These are phyloP conservation scores for Malassezia caprae DNA, from an alignment of 1,284 basidiomycete species.

Conservation along the genomic window DNA sequence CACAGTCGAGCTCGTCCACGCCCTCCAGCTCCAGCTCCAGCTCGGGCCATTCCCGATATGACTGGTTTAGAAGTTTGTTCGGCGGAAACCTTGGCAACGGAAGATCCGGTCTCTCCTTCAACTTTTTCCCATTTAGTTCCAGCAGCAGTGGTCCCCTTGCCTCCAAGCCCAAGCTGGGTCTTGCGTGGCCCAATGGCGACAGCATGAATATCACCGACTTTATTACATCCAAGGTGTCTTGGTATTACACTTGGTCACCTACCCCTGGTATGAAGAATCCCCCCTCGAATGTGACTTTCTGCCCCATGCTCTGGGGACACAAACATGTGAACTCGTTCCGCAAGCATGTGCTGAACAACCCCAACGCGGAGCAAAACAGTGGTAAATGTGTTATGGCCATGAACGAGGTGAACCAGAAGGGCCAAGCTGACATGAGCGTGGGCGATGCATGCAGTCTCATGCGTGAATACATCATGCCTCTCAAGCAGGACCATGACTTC, in stretches of 20 bases:
- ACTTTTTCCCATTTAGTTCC: background rate
- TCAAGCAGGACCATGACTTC: constrained; percentile 30
- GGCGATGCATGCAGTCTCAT: constrained; percentile 27
- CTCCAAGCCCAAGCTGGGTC: constrained; percentile 25
- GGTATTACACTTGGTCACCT: constrained; percentile 35
- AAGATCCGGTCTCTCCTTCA: background rate
- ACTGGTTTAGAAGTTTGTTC: background rate
- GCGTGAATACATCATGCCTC: constrained; percentile 28
- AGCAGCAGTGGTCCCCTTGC: background rate
- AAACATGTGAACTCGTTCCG: constrained; percentile 26
- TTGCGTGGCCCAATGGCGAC: constrained; percentile 32
- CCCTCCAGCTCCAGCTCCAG: background rate
- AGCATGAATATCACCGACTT: constrained; percentile 32
- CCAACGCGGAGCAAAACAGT: constrained; percentile 23
- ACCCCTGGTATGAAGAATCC: constrained; percentile 26
- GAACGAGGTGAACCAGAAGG: constrained; percentile 38
- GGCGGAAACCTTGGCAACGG: background rate
- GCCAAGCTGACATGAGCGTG: constrained; percentile 31
- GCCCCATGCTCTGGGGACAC: constrained; percentile 41
- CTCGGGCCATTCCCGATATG: background rate
- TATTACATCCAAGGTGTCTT: constrained; percentile 24
- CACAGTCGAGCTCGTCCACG: background rate
- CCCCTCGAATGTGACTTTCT: constrained; percentile 31
- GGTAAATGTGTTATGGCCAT: constrained; percentile 37
- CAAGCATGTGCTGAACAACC: constrained; percentile 26